Percentiles rank a stretch among this genome's conserved stretches.
phyloP scores from a whole-genome alignment of 306 rosid species.

The peach (Prunus persica) region Prunus_persica_NCBIv2 NC_034009.1:42842501-42843000 shows the following conservation, averaged over 20 bases:
- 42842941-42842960: constrained; percentile 8
- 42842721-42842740: no score
- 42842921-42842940: not conserved
- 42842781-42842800: not conserved
- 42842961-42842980: not conserved
- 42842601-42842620: not conserved
- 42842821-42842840: not conserved
- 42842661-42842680: no score
- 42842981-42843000: not conserved
- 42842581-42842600: not conserved
- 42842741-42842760: no score
- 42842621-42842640: not conserved
- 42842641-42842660: not conserved
- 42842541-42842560: not conserved
- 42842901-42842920: not conserved
- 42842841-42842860: not conserved
- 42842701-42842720: no score
- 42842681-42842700: no score
- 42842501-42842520: not conserved
- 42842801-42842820: not conserved
- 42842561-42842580: not conserved
- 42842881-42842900: not conserved
- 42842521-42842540: not conserved
- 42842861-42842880: not conserved
- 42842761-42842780: not conserved